These are phyloP conservation scores for Pseudonitzschia multiseries DNA, from an alignment of 108 stramenopile genomes.

Conservation along the genomic window DNA sequence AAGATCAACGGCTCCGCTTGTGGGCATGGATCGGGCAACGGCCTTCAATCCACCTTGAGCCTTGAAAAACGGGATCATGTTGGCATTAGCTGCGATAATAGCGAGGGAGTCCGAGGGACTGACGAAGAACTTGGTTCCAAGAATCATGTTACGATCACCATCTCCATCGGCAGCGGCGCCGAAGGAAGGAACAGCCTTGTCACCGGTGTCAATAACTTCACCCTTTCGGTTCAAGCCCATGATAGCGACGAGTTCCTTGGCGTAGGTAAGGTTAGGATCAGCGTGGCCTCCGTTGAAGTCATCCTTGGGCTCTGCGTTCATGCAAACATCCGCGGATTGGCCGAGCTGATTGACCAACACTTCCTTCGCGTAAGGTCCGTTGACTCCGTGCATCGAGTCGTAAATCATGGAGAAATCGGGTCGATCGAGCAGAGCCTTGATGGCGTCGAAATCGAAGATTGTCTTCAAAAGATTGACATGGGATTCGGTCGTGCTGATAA, in stretches of 20 bases:
- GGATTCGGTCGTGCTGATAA: conserved; percentile 77
- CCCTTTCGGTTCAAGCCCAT: conserved; percentile 94
- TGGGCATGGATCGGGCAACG: conserved; percentile 99
- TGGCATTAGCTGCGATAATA: conserved; percentile 95
- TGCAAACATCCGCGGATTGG: conserved; percentile 67
- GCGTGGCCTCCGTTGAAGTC: conserved; percentile 99
- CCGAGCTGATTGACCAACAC: conserved; percentile 95
- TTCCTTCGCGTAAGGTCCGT: conserved; percentile 95
- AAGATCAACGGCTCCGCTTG: conserved; percentile 96
- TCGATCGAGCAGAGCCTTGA: conserved; percentile 91
- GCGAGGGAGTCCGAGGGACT: conserved; percentile 99
- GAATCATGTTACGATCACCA: conserved; percentile 99
- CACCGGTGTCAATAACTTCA: conserved; percentile 67
- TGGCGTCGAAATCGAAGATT: conserved; percentile 95
- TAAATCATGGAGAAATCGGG: conserved; percentile 96
- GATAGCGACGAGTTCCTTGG: conserved; percentile 90
- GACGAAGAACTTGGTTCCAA: conserved; percentile 98
- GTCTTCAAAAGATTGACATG: conserved; percentile 93
- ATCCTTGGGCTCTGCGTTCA: conserved; percentile 92
- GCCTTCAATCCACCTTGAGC: conserved; percentile 95
- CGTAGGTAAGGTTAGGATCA: conserved; percentile 99
- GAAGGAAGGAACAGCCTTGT: conserved; percentile 83
- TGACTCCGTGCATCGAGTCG: conserved; percentile 99
- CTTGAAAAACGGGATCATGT: conserved; percentile 95
- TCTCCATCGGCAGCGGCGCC: conserved; percentile 99